phyloP scores from a whole-genome alignment of 352 stramenopile species.

The Pythium myriotylum region DNA sequence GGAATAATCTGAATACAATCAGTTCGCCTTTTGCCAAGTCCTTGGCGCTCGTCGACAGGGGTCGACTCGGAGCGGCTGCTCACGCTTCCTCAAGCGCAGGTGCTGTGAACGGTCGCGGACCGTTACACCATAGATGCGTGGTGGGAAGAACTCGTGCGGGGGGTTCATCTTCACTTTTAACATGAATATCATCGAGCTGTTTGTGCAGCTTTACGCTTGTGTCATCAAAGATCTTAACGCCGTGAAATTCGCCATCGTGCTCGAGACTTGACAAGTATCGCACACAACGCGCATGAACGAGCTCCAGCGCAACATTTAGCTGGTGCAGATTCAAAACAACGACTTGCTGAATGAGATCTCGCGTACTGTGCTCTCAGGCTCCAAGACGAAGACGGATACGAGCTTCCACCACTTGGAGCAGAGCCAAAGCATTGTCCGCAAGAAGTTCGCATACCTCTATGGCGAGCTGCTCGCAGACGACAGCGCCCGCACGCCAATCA shows the following conservation, averaged over 20 bases:
- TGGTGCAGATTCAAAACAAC: slow-evolving; percentile 64
- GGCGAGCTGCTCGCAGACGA: slow-evolving; percentile 42
- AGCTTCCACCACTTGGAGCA: slow-evolving; percentile 57
- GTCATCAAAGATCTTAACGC: slow-evolving; percentile 61
- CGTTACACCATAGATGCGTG: no score
- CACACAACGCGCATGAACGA: slow-evolving; percentile 64
- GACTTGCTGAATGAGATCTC: slow-evolving; percentile 74
- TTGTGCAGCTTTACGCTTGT: slow-evolving; percentile 59
- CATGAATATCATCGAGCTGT: slow-evolving; percentile 69
- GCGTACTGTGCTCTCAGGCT: slow-evolving; percentile 25
- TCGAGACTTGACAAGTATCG: slow-evolving; percentile 60
- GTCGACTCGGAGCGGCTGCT: no score
- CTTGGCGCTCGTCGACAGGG: no score
- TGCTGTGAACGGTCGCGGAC: no score
- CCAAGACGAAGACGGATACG: slow-evolving; percentile 38
- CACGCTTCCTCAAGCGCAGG: no score
- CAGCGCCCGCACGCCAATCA: slow-evolving; percentile 40
- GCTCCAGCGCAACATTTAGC: slow-evolving; percentile 69
- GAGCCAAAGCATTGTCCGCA: slow-evolving; percentile 49
- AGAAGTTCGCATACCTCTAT: slow-evolving; percentile 63
- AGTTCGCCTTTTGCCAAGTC: no score
- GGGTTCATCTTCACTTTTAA: slow-evolving; percentile 65
- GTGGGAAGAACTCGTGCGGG: slow-evolving; percentile 76
- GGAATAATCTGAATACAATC: no score
- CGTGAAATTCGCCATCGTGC: slow-evolving; percentile 77